These are phyloP conservation scores for Boletus sp. DNA, from an alignment of 768 basidiomycete species.

Conservation along the genomic window DNA sequence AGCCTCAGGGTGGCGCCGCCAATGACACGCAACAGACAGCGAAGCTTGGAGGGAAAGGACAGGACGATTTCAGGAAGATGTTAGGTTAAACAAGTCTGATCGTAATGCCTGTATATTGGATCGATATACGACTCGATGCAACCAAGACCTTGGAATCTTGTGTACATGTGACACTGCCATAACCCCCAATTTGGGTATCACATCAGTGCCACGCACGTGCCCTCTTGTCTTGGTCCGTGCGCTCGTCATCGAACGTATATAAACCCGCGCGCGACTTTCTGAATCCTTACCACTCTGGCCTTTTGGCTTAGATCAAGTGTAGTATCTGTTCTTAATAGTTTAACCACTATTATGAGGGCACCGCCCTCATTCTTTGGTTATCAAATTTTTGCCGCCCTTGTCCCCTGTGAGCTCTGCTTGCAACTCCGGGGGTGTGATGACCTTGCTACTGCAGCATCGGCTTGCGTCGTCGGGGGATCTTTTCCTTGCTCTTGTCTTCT, in stretches of 20 bases:
- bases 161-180: no score
- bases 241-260: slow-evolving; percentile 8
- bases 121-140: no score
- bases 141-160: no score
- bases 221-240: slow-evolving; percentile 19
- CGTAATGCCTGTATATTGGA: background rate
- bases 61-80: slow-evolving; percentile 89
- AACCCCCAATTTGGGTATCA: background rate
- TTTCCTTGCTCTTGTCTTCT: slow-evolving; percentile 8
- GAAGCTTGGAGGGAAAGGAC: slow-evolving; percentile 36
- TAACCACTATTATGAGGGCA: slow-evolving; percentile 60
- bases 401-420: slow-evolving; percentile 37
- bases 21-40: slow-evolving; percentile 5
- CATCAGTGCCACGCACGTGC: background rate
- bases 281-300: slow-evolving; percentile 40
- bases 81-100: slow-evolving; percentile 30
- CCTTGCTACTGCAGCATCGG: slow-evolving; percentile 41
- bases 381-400: slow-evolving; percentile 36
- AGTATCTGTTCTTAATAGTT: slow-evolving; percentile 72
- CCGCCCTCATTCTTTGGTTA: slow-evolving; percentile 54
- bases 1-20: slow-evolving; percentile 14
- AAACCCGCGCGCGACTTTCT: background rate
- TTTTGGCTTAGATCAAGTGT: slow-evolving; percentile 78
- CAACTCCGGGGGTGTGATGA: slow-evolving; percentile 41
- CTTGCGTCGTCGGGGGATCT: slow-evolving; percentile 65